Evolutionary conservation across 768 basidiomycete genomes (phyloP), one percentile per base, ranked within the genome.

Genomic region (Termitomyces bulborhizus): DNA sequence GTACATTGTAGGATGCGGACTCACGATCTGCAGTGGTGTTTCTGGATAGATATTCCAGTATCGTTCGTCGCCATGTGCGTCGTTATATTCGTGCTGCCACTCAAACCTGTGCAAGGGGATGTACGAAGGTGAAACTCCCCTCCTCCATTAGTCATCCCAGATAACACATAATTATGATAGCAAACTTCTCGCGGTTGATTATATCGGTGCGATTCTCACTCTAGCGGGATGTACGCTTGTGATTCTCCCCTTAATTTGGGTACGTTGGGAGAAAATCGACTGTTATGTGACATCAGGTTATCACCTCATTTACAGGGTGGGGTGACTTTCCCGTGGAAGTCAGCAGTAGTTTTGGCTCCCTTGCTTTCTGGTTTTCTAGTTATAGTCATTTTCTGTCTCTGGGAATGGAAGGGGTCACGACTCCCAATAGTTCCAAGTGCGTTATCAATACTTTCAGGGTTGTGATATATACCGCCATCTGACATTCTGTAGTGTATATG

Each of bases 241-340:
- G 21, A 77, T 90, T 48, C 69, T 89, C 6, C 86, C 86, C 0
- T 74, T 90, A 15, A 86, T 87, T 31, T 90, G 87, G 86, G 84
- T 83, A 59, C 15, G 76, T 63, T 15, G 9, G 13, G 13, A 11
- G 24, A 24, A 15, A 9, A 16, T 27, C 12, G 26, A 27, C 4
- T 49, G 11, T 27, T 50, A 8, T 8, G 1, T 7, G 26, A 13
- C 26, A 40, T 8, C 5, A 18, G 3, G 26, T 29, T 6, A 40
- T 50, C 49, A n/a, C 15, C 18, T 40, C 11, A 8, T 15, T 24
- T 11, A 1, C 1, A 86, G 85, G 88, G 86, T 27, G 88, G 89
- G 0, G 78, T 84, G 0, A 83, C 82, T 1, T 88, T 88, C 60
- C 77, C 86, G 1, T 90, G 88, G 90, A 71, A 65, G 6, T 88